Conservation (phyloP, 257 asterid genomes). For the Solanum chaucha region DNA sequence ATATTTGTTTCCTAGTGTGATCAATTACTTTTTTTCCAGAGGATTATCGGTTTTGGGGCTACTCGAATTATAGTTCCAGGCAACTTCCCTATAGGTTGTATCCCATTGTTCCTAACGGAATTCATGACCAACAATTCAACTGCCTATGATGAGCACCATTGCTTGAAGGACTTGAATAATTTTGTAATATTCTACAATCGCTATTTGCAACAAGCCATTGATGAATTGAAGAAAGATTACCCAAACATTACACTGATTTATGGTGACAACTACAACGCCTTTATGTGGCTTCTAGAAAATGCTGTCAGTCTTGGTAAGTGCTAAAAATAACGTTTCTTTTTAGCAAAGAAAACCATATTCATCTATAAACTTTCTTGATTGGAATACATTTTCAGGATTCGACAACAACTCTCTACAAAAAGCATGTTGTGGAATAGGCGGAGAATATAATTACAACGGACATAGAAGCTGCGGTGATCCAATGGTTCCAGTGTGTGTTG, state of each 20-base stretch:
- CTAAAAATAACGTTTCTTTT: background rate
- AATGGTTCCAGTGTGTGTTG: constrained; percentile 4
- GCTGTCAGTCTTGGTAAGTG: background rate
- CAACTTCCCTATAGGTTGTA: background rate
- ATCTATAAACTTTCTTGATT: background rate
- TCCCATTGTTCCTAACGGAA: background rate
- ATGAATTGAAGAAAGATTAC: background rate
- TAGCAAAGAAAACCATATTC: background rate
- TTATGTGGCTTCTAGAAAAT: background rate
- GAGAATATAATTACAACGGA: constrained; percentile 6
- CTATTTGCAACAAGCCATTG: background rate
- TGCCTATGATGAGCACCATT: background rate
- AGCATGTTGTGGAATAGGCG: constrained; percentile 23
- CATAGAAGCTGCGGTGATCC: constrained; percentile 6
- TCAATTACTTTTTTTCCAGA: background rate
- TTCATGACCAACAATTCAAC: background rate
- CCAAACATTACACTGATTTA: background rate
- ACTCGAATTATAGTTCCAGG: background rate
- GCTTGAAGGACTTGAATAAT: background rate
- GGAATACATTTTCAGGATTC: background rate
- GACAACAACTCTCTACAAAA: background rate
- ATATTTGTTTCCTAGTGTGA: background rate
- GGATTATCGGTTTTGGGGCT: background rate
- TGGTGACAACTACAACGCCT: constrained; percentile 7
- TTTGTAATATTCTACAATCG: background rate